Evolutionary conservation across 768 basidiomycete genomes (phyloP).

Genomic region (Suillus discolor): DNA sequence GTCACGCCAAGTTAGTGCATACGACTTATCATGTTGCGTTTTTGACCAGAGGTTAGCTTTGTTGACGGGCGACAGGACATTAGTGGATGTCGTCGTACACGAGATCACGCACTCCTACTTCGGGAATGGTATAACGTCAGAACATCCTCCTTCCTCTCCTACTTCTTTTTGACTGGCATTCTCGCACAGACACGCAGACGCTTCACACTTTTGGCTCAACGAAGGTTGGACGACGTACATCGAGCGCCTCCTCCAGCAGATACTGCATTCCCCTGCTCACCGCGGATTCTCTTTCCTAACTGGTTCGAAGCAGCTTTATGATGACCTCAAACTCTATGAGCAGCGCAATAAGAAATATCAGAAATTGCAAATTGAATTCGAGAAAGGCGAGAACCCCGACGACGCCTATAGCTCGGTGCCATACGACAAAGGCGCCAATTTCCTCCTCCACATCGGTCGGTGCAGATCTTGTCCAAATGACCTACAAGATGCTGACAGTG

Average conservation of each 20-base stretch:
- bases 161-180: constrained; percentile 8
- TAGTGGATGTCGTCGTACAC: constrained; percentile 90
- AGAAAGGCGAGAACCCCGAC: constrained; percentile 75
- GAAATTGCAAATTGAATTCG: constrained; percentile 75
- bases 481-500: background rate
- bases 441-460: constrained; percentile 81
- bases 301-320: constrained; percentile 70
- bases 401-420: constrained; percentile 76
- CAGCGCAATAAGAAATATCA: constrained; percentile 68
- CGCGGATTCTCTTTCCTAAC: constrained; percentile 82
- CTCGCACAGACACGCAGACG: constrained; percentile 59
- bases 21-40: background rate
- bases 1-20: constrained; percentile 73
- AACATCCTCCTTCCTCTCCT: constrained; percentile 20
- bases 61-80: constrained; percentile 81
- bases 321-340: constrained; percentile 64
- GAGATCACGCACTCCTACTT: constrained; percentile 90
- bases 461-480: background rate
- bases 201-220: constrained; percentile 87
- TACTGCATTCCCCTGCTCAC: constrained; percentile 70
- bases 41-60: constrained; percentile 49
- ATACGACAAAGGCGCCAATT: constrained; percentile 89
- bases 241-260: constrained; percentile 76
- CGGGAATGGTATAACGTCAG: constrained; percentile 85
- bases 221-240: constrained; percentile 95